Base-by-base conservation (phyloP, 1,284 basidiomycete species). In the Trichosporon sp. region DNA sequence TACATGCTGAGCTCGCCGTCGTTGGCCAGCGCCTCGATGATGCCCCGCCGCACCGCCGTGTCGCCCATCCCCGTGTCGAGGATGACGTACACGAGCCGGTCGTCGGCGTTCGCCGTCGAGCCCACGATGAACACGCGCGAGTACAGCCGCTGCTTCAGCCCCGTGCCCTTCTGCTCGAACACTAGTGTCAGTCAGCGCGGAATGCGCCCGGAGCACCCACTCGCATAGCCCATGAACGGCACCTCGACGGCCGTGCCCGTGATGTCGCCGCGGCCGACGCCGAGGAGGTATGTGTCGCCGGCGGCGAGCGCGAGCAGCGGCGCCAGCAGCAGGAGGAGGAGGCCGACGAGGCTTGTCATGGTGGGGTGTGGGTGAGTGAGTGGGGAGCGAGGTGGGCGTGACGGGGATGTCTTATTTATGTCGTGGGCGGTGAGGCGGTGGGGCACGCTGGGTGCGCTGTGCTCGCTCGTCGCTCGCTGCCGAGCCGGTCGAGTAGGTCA, bases 261-360 rank as follows among this genome's bases (percentile, higher is more conserved):
- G 31, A 71, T 69, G 65, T 71, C 70, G 56, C 65, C 70, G 27
- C 62, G 58, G 56, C 70, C 70, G 5, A 58, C 70, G 65, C 70
- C 70, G 35, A 71, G 21, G 42, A 71, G 67, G 65, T 71, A 71
- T n/a, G 34, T 64, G 70, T 71, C 70, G 18, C 67, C 70, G 11
- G 44, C 34, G 18, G 64, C 66, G 32, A 60, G 29, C 56, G 56
- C 56, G 15, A 60, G 56, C 29, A 60, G 12, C 21, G 56, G 56
- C 56, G 56, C 56, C 1, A 60, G 27, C 18, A 60, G 27, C 15
- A 60, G 56, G 15, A 32, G 12, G 27, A 60, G 27, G 15, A 60
- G 29, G 7, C 27, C 18, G 29, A 60, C 7, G 13, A 60, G 29
- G 13, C 29, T 31, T 31, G 29, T 60, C 56, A 60, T 60, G 8